Evolutionary conservation across 495 filamentous ascomycete genomes (phyloP), one percentile per base, ranked within the genome.

Genomic region (Talaromyces stipitatus): DNA sequence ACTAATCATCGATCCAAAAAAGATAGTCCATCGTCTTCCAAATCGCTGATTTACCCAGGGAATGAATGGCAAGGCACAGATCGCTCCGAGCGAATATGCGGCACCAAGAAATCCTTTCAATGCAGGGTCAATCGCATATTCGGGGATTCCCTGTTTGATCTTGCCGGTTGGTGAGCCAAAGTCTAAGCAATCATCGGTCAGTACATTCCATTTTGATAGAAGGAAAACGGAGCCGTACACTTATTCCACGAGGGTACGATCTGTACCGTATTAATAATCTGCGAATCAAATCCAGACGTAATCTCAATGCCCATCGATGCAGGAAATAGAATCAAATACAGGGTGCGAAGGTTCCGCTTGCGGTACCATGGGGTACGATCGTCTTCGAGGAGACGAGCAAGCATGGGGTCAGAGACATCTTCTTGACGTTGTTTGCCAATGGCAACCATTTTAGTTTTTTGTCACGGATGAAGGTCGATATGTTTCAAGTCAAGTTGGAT

Each of bases 261-360:
- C 66, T 89, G 84, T 3, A 88, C 76, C 2, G 81, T 80, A 58
- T 87, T 89, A 70, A 88, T 86, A 64, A 89, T 82, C 59, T 85
- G 82, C 7, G 81, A 84, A 66, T 88, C 85, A 64, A 88, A 89
- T 1, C 86, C 85, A 23, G 83, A 85, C 1, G 85, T 89, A 72
- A 86, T 82, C 68, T 87, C 86, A 47, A 86, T 82, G 10, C 85
- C 85, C 69, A 88, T 85, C 61, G 80, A 78, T 9, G 82, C 79
- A n/a, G 84, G 82, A 61, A 86, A 81, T 56, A 89, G 68, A 59
- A 85, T 57, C 8, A 84, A 65, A 66, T 88, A 88, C 58, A 88
- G 68, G 30, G 59, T 54, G 33, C 85, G 74, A 30, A 88, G 73
- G 60, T 88, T 84, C 2, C 60, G 73, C 63, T 88, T 88, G 65